Conservation (phyloP, 345 rosid genomes). For the Cardamine resedifolia region DNA sequence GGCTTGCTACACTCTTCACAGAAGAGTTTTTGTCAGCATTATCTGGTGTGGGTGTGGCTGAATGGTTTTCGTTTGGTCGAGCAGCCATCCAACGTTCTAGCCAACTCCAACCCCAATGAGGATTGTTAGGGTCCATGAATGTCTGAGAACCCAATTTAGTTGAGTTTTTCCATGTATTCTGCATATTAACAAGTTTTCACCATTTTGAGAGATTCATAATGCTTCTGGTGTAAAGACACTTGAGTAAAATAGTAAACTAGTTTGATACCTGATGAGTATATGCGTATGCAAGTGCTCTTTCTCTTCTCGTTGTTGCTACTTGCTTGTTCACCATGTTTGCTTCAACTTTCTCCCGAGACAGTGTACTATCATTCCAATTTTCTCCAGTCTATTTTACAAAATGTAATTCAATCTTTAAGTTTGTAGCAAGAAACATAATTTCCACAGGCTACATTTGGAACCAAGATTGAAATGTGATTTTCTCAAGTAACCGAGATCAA, state of each 20-base stretch:
- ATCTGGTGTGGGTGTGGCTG: constrained; percentile 38
- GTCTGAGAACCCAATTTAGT: constrained; percentile 50
- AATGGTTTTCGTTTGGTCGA: constrained; percentile 65
- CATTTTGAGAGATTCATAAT: background rate
- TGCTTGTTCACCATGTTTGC: constrained; percentile 56
- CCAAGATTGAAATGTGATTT: background rate
- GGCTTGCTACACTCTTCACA: constrained; percentile 50
- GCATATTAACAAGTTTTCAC: constrained; percentile 17
- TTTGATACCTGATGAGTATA: constrained; percentile 76
- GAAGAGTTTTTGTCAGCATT: constrained; percentile 62
- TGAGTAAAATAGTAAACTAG: background rate
- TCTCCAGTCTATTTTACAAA: constrained; percentile 41
- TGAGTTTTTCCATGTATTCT: constrained; percentile 65
- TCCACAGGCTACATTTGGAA: background rate
- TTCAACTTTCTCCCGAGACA: constrained; percentile 75
- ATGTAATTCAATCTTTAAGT: background rate
- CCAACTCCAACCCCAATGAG: constrained; percentile 99
- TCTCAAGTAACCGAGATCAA: background rate
- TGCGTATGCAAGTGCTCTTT: constrained; percentile 85
- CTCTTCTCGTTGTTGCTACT: constrained; percentile 87
- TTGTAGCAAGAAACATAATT: constrained; percentile 39
- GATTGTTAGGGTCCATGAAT: constrained; percentile 71
- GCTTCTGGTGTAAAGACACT: background rate
- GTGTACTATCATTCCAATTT: constrained; percentile 64
- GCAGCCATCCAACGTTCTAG: constrained; percentile 94